Evolutionary conservation across 306 rosid species (phyloP).

Genomic region (Luffa acutangula): DNA sequence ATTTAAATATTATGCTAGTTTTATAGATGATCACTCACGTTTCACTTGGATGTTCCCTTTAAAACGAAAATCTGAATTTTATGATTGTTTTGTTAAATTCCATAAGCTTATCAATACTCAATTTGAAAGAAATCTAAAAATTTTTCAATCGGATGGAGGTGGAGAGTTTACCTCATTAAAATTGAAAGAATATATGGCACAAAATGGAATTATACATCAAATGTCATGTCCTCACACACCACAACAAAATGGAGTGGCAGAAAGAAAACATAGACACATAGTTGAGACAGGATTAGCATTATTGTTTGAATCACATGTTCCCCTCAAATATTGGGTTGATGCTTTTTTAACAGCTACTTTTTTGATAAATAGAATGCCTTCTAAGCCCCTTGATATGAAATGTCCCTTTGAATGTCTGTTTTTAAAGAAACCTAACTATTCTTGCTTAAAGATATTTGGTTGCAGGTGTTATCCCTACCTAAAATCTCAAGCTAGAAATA

Average conservation of each 20-base stretch:
- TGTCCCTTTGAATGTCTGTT: background rate
- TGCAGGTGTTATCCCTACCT: background rate
- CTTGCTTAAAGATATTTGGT: background rate
- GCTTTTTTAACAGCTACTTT: background rate
- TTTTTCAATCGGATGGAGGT: background rate
- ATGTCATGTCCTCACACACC: no score
- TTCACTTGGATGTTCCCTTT: background rate
- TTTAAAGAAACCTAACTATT: background rate
- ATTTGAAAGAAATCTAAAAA: no score
- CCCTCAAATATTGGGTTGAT: no score
- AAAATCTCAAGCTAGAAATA: no score
- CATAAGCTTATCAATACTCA: background rate
- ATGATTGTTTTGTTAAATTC: background rate
- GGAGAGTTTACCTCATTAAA: background rate
- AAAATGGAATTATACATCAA: no score
- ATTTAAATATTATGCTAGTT: background rate
- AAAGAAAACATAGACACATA: no score
- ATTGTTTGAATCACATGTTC: no score
- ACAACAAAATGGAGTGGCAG: no score
- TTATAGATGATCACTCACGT: background rate
- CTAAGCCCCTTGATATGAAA: background rate
- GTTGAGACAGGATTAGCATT: no score
- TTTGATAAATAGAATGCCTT: background rate
- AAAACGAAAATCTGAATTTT: background rate
- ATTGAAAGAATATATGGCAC: no score